phyloP scores from a whole-genome alignment of 1,284 basidiomycete genomes.

The Vanrija sp. region DNA sequence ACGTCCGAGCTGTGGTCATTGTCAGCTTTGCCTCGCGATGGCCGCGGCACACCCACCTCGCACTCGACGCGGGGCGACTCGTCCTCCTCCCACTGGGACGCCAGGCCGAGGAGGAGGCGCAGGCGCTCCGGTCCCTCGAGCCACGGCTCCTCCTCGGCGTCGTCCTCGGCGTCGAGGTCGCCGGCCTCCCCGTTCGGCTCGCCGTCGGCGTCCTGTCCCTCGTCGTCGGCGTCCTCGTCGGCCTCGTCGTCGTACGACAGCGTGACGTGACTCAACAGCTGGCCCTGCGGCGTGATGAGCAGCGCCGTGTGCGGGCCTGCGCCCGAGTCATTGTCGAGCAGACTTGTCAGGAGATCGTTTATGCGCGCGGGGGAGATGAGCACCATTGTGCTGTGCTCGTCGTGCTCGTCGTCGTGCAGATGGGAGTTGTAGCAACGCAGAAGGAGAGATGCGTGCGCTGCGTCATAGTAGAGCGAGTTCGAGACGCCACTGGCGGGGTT shows the following conservation, averaged over 20 bases:
- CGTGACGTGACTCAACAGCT: conserved; percentile 21
- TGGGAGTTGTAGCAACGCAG: neutral
- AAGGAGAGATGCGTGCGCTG: neutral
- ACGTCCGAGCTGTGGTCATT: conserved; percentile 20
- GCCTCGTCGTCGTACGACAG: conserved; percentile 7
- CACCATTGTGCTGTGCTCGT: conserved; percentile 3
- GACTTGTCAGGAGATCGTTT: conserved; percentile 8
- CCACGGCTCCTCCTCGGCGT: conserved; percentile 20
- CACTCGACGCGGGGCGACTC: conserved; percentile 35
- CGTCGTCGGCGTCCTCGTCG: conserved; percentile 10
- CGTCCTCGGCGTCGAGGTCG: conserved; percentile 8
- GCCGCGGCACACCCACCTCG: conserved; percentile 23
- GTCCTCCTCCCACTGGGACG: conserved; percentile 37
- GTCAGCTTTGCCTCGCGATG: neutral
- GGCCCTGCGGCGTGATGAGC: conserved; percentile 31
- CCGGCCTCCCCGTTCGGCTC: neutral
- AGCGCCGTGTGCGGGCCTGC: conserved; percentile 28
- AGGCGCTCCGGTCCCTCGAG: conserved; percentile 37
- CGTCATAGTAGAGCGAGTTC: neutral
- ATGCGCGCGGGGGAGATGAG: conserved; percentile 18
- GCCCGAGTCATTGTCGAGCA: conserved; percentile 7
- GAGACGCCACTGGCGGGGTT: neutral
- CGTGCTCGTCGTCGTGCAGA: neutral
- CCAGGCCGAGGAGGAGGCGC: conserved; percentile 32
- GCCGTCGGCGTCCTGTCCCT: neutral